A percentile compares a stretch with the other conserved stretches of the same genome.
Evolutionary conservation across 192 early-diverging fungal genomes (phyloP).

Genomic region (Podila clonocystis): DNA sequence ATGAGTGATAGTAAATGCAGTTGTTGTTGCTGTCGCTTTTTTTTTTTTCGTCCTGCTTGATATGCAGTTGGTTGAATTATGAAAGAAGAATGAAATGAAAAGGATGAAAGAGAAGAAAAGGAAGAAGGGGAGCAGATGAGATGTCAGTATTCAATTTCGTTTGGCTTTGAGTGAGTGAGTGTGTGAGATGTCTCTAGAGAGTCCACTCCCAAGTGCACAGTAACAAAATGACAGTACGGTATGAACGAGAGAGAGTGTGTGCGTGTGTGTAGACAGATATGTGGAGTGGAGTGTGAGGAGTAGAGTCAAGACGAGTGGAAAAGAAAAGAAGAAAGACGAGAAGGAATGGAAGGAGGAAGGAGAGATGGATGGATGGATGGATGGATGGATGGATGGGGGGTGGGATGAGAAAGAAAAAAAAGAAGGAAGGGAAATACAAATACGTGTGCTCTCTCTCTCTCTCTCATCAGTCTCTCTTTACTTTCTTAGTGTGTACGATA

Average conservation of each 20-base stretch:
- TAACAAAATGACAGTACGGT: background rate
- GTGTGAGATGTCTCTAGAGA: background rate
- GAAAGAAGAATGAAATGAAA: background rate
- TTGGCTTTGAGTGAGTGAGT: background rate
- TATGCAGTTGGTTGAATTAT: background rate
- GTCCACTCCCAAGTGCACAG: background rate
- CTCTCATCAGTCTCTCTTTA: too few relatives aligned
- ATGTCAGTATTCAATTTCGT: background rate
- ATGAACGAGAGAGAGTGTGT: background rate
- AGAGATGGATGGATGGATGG: background rate
- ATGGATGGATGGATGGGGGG: background rate
- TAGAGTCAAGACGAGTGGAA: background rate
- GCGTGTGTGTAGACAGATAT: too few relatives aligned
- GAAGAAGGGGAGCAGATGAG: background rate
- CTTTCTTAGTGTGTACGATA: too few relatives aligned
- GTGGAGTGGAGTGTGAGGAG: background rate
- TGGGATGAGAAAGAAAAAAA: background rate
- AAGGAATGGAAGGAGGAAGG: background rate
- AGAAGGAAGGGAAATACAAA: background rate
- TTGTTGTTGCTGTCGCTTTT: background rate
- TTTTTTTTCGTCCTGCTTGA: background rate
- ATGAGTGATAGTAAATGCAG: background rate
- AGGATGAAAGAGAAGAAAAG: background rate
- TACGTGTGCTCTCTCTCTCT: background rate
- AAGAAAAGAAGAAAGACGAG: background rate